Percentiles rank a stretch among this genome's conserved stretches.
phyloP scores from a whole-genome alignment of 176 grass and related monocot genomes.

The Rhynchospora pubera region DNA sequence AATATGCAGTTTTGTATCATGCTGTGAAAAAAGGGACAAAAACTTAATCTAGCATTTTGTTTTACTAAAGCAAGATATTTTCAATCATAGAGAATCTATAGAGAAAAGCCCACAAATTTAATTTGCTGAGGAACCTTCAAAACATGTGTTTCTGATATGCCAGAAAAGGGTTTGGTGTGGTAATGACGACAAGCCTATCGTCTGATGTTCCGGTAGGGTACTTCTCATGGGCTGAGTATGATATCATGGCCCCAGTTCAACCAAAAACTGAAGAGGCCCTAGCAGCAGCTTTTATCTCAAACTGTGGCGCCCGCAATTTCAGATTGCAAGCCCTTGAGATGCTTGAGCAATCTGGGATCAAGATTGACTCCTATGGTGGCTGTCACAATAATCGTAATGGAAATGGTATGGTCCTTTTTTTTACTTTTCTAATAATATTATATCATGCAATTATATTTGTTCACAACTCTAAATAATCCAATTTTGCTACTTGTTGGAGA shows the following conservation, averaged over 20 bases:
- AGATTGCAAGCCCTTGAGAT: constrained; percentile 83
- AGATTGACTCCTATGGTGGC: constrained; percentile 98
- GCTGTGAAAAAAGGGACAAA: no score
- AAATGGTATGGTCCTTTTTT: constrained; percentile 35
- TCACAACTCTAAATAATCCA: not conserved
- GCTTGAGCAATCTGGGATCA: constrained; percentile 69
- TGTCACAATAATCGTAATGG: constrained; percentile 92
- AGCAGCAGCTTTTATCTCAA: constrained; percentile 96
- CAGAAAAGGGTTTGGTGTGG: constrained; percentile 82
- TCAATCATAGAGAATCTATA: no score
- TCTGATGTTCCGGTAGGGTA: constrained; percentile 96
- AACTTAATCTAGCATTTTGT: no score
- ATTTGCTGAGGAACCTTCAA: not conserved
- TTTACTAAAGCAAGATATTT: no score
- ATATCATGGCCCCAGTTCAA: constrained; percentile 77
- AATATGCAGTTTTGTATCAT: no score
- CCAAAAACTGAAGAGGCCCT: constrained; percentile 73
- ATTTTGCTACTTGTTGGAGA: not conserved
- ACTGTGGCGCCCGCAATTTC: constrained; percentile 93
- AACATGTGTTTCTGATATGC: constrained; percentile 14
- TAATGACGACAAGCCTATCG: constrained; percentile 92
- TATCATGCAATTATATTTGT: not conserved
- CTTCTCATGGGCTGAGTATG: constrained; percentile 98
- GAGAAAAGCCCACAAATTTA: not conserved
- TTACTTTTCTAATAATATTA: not conserved